These are phyloP conservation scores for Agapanthus africanus DNA, from an alignment of 106 monocot species.

Conservation along the genomic window DNA sequence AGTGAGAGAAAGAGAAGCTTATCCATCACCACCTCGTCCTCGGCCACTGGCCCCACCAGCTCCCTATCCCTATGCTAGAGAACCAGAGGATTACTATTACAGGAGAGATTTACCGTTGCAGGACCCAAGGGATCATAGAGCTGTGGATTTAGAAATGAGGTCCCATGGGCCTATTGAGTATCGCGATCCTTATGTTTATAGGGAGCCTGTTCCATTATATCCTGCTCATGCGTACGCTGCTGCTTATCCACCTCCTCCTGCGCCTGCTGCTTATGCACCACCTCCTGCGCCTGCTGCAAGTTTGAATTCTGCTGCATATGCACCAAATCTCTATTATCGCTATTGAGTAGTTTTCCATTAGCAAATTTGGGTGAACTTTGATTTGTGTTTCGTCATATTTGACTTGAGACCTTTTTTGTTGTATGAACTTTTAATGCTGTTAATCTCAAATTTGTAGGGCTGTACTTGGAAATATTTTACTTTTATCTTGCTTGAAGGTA, in stretches of 20 bases:
- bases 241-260: background rate
- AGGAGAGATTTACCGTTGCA: background rate
- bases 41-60: background rate
- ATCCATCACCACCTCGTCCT: slow-evolving; percentile 3
- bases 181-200: slow-evolving; percentile 9
- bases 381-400: no score
- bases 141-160: slow-evolving; percentile 8
- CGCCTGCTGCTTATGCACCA: background rate
- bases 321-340: background rate
- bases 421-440: no score
- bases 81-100: slow-evolving; percentile 17
- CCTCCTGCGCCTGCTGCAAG: background rate
- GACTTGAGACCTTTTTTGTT: no score
- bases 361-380: no score
- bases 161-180: slow-evolving; percentile 1
- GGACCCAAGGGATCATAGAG: background rate
- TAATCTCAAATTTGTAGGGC: no score
- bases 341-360: background rate
- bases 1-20: slow-evolving; percentile 1
- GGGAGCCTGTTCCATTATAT: slow-evolving; percentile 13
- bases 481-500: no score
- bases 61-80: background rate
- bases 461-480: no score
- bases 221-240: no score
- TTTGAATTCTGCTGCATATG: background rate